These are phyloP conservation scores for Aegilops speltoides DNA, from an alignment of 176 grass and related monocot genomes.

Conservation along the genomic window DNA sequence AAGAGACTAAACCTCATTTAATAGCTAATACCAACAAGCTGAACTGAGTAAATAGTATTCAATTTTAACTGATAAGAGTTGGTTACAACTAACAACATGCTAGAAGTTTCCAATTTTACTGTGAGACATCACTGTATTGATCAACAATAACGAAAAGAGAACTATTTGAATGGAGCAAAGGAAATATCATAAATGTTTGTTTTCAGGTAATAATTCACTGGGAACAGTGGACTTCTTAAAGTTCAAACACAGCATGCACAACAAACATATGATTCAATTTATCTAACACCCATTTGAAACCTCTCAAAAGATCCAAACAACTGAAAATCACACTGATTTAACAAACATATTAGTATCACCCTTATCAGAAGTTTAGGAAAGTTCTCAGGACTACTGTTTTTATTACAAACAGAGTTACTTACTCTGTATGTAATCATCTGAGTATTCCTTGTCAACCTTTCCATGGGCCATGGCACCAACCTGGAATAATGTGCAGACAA, in stretches of 20 bases:
- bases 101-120: conserved; percentile 4
- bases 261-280: not conserved
- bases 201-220: not conserved
- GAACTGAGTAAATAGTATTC: not conserved
- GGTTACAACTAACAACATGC: not conserved
- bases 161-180: not conserved
- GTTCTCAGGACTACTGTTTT: not conserved
- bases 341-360: conserved; percentile 1
- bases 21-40: not conserved
- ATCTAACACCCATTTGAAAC: not conserved
- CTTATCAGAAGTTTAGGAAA: not conserved
- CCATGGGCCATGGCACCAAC: conserved; percentile 98
- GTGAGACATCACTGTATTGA: not conserved
- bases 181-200: not conserved
- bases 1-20: not conserved
- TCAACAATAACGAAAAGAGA: not conserved
- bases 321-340: not conserved
- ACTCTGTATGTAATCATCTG: conserved; percentile 97
- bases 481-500: conserved; percentile 41
- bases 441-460: conserved; percentile 76
- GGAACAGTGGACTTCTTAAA: not conserved
- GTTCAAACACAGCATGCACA: not conserved
- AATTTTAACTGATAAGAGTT: not conserved
- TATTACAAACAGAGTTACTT: conserved; percentile 34
- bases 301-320: not conserved